Evolutionary conservation across 192 early-diverging fungal genomes (phyloP).

Genomic region (Lobosporangium transversale): DNA sequence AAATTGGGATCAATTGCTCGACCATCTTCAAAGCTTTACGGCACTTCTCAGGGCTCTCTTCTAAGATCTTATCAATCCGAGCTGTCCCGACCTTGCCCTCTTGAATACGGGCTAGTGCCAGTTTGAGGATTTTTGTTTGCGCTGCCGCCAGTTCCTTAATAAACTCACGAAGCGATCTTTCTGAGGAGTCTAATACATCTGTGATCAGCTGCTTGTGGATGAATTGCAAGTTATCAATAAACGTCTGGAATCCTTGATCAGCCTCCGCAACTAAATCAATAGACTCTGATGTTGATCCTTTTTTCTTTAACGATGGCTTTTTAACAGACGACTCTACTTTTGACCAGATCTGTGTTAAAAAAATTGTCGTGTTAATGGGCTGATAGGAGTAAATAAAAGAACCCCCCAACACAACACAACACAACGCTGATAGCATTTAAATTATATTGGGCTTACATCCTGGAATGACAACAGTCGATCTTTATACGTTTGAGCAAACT

Average conservation of each 20-base stretch:
- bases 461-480: slow-evolving; percentile 37
- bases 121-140: slow-evolving; percentile 48
- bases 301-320: slow-evolving; percentile 37
- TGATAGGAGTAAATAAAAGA: neutral
- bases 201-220: slow-evolving; percentile 38
- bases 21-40: slow-evolving; percentile 43
- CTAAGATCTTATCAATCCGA: slow-evolving; percentile 43
- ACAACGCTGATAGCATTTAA: neutral
- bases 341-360: slow-evolving; percentile 38
- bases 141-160: slow-evolving; percentile 50
- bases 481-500: slow-evolving; percentile 54
- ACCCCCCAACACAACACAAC: neutral
- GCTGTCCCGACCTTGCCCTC: slow-evolving; percentile 43
- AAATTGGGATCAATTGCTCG: slow-evolving; percentile 47
- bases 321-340: slow-evolving; percentile 29
- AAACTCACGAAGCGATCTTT: slow-evolving; percentile 42
- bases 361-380: neutral
- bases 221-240: slow-evolving; percentile 47
- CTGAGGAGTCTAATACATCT: slow-evolving; percentile 47
- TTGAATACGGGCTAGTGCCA: slow-evolving; percentile 45
- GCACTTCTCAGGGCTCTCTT: slow-evolving; percentile 49
- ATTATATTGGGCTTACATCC: slow-evolving; percentile 17
- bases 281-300: slow-evolving; percentile 6
- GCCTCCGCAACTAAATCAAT: slow-evolving; percentile 33
- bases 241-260: slow-evolving; percentile 35